Base-by-base conservation (phyloP, 108 stramenopile species). In the Pinguiococcus pyrenoidosus region DNA sequence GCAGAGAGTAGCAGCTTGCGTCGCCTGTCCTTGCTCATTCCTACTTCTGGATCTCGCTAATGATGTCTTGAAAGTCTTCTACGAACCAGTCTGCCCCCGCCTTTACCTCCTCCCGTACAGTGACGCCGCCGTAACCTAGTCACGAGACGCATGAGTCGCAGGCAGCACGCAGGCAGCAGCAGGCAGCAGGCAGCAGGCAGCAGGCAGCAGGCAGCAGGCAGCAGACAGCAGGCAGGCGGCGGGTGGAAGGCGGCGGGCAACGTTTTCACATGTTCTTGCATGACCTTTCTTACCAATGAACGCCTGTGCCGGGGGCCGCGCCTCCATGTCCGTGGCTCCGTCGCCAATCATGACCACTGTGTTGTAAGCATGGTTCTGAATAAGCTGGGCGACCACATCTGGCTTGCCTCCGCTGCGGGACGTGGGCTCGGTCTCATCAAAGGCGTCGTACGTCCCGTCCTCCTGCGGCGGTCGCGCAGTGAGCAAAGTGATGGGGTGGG, bases 111-210 rank as follows among this genome's bases (percentile, higher is more conserved):
- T 83, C 71, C 23, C 93, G 77, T 8, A 65, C 77, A 4, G 78
- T 75, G 13, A 95, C 81, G 21, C 96, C 96, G 10, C 96, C 96
- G 72, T 84, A 99, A 39, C 96, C n/a, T n/a, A n/a, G n/a, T n/a
- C n/a, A n/a, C n/a, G n/a, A n/a, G n/a, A n/a, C n/a, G n/a, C n/a
- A n/a, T n/a, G n/a, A n/a, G n/a, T n/a, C n/a, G n/a, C n/a, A n/a
- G n/a, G n/a, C n/a, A n/a, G n/a, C n/a, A n/a, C n/a, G n/a, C n/a
- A n/a, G n/a, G n/a, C n/a, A n/a, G n/a, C n/a, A n/a, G n/a, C n/a
- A n/a, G n/a, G n/a, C n/a, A n/a, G n/a, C n/a, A n/a, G n/a, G n/a
- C n/a, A n/a, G n/a, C n/a, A n/a, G n/a, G n/a, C n/a, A n/a, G n/a
- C n/a, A n/a, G n/a, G n/a, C n/a, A n/a, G n/a, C n/a, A n/a, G n/a